These are phyloP conservation scores for Aspergillus biplanus DNA, from an alignment of 495 filamentous ascomycete genomes.

Conservation along the genomic window DNA sequence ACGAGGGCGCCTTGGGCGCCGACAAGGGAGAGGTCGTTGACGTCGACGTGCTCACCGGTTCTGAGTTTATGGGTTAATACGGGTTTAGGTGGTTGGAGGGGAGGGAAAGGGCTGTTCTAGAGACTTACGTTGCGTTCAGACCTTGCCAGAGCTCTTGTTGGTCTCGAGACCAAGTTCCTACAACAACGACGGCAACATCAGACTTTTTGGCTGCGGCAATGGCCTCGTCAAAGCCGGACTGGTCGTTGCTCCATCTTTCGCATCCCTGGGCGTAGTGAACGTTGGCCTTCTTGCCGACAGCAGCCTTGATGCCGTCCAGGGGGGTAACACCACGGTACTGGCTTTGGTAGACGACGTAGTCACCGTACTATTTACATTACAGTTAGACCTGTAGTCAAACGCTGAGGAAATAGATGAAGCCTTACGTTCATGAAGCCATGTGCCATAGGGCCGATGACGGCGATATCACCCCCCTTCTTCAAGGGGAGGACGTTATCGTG, in stretches of 20 bases:
- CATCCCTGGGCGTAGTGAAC: slow-evolving; percentile 70
- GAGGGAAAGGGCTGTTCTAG: neutral
- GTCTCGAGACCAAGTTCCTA: slow-evolving; percentile 76
- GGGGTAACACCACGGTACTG: slow-evolving; percentile 67
- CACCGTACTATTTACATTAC: slow-evolving; percentile 56
- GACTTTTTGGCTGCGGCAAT: slow-evolving; percentile 63
- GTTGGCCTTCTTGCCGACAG: slow-evolving; percentile 53
- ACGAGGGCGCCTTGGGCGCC: slow-evolving; percentile 71
- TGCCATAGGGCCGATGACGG: slow-evolving; percentile 77
- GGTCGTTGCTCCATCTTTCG: slow-evolving; percentile 71
- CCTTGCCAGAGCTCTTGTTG: slow-evolving; percentile 68
- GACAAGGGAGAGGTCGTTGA: slow-evolving; percentile 62
- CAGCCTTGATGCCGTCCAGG: slow-evolving; percentile 64
- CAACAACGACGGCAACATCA: slow-evolving; percentile 71
- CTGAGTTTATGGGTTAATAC: slow-evolving; percentile 33
- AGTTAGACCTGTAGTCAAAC: neutral
- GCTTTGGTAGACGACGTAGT: slow-evolving; percentile 65
- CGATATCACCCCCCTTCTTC: slow-evolving; percentile 61
- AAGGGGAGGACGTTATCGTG: slow-evolving; percentile 63
- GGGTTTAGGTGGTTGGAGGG: neutral
- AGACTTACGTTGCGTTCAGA: slow-evolving; percentile 61
- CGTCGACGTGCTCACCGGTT: slow-evolving; percentile 73
- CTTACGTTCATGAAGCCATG: slow-evolving; percentile 70
- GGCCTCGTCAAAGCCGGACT: slow-evolving; percentile 65
- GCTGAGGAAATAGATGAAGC: slow-evolving; percentile 12